Evolutionary conservation across 441 rosid genomes (phyloP), one percentile per base, ranked within the genome.

Genomic region (Flueggea neowawraea): DNA sequence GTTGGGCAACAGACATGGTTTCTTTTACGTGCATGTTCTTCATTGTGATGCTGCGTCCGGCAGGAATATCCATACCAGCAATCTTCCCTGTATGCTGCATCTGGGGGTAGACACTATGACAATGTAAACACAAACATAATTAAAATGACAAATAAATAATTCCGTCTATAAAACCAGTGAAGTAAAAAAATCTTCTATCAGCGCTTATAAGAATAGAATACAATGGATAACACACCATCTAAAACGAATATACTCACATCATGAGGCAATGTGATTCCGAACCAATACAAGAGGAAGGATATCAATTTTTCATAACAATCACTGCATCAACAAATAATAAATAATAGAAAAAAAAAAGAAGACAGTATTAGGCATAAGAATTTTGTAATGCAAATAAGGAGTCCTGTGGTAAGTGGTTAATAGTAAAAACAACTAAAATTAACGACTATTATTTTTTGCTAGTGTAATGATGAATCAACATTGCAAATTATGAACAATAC

Each of bases 1-100:
- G 89, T 84, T 14, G 99, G 96, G 48, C 94, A 88, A 62, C 97
- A 94, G 0, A 94, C 94, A 57, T 94, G 99, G 76, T 94, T 94
- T 67, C 87, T 81, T 79, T 70, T 91, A 36, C 79, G 89, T 41
- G 96, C 96, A 72, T 94, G 99, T 6, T 87, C 90, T 74, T 84
- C 91, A 6, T 73, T 94, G 65, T 87, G 97, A 74, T 83, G 94
- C 60, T 94, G 99, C 7, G 99, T 94, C 62, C 99, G 78, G 63
- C 97, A 94, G 22, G 81, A 75, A 55, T 82, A 78, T 39, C 97
- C 99, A 66, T 94, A 94, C 99, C 99, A 94, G 78, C 99, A 91
- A 61, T 94, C 85, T 57, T 80, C 84, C 61, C 97, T 82, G 44
- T 63, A 63, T 10, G 68, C 69, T 31, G 73, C 96, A 57, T 91